These are phyloP conservation scores for Cordyceps farinosa DNA, from an alignment of 2,329 filamentous ascomycete genomes.

Conservation along the genomic window DNA sequence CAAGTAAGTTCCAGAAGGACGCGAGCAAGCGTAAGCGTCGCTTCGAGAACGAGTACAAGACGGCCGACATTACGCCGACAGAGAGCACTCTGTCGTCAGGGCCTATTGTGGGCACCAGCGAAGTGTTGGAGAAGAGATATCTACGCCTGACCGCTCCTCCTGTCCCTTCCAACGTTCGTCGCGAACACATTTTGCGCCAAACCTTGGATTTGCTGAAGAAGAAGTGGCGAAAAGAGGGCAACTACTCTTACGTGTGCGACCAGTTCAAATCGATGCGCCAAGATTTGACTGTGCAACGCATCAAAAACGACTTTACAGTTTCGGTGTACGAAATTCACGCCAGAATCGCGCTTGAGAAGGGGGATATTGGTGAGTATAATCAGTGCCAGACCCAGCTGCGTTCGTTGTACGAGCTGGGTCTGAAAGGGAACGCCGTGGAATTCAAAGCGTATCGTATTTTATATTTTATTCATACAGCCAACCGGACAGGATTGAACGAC, in stretches of 20 bases:
- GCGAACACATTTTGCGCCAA: slow-evolving; percentile 73
- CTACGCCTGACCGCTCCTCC: slow-evolving; percentile 89
- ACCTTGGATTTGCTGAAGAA: slow-evolving; percentile 85
- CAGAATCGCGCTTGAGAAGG: slow-evolving; percentile 94
- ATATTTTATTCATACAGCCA: slow-evolving; percentile 99
- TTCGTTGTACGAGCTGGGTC: slow-evolving; percentile 79
- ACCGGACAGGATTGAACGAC: slow-evolving; percentile 97
- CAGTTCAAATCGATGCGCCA: slow-evolving; percentile 98
- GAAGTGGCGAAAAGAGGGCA: slow-evolving; percentile 91
- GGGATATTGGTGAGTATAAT: slow-evolving; percentile 99
- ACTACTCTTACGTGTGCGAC: slow-evolving; percentile 97
- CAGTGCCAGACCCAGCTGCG: slow-evolving; percentile 98
- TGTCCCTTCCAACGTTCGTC: slow-evolving; percentile 83
- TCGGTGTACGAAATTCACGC: slow-evolving; percentile 97
- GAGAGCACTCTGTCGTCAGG: slow-evolving; percentile 56
- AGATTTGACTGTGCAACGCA: slow-evolving; percentile 95
- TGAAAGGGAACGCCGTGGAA: slow-evolving; percentile 87
- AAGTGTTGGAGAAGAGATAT: slow-evolving; percentile 86
- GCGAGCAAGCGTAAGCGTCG: slow-evolving; percentile 86
- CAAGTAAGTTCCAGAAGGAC: slow-evolving; percentile 91
- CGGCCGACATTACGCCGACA: slow-evolving; percentile 52
- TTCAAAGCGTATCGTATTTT: slow-evolving; percentile 99
- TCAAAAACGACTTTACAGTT: slow-evolving; percentile 95
- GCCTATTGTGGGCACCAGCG: slow-evolving; percentile 81
- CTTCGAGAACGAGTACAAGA: slow-evolving; percentile 67